Base-by-base conservation (phyloP, 2,329 filamentous ascomycete species). In the Trichoderma arundinaceum region DNA sequence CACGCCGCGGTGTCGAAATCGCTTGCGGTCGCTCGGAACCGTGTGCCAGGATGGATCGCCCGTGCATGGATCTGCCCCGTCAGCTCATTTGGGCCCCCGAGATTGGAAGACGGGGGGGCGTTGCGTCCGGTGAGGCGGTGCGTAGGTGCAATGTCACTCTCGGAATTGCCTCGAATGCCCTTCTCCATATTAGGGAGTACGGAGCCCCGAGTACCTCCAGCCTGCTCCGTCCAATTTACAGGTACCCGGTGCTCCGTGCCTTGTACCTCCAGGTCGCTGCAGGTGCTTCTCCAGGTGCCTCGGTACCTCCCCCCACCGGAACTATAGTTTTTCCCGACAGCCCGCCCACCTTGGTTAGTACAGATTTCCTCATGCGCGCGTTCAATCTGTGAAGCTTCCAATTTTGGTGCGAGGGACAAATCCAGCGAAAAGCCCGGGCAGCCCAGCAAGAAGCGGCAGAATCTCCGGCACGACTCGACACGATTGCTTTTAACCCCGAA, bases 31-130 rank as follows among this genome's bases (percentile, higher is more conserved):
- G 59, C 49, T 54, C 57, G 57, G 65, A 15, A 65, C 57, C 64
- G 61, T 54, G 57, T 65, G 64, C 64, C 52, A 66, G 65, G 65
- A 59, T 61, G 49, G 46, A 53, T 61, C 57, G 38, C 17, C 41
- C 57, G 41, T 61, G 64, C 64, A 66, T 66, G 64, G 57, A 66
- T 66, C 54, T 38, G 54, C 54, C 63, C 63, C 56, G 53, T 65
- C 38, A 65, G 63, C 63, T 66, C 64, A 66, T 66, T 66, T 66
- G 41, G 56, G 15, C 38, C 48, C 49, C 57, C 57, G 49, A 61
- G 57, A 66, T 61, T 61, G 57, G 51, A 66, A 28, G 49, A 35
- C 59, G 28, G 56, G 49, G 64, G 53, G 32, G 33, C 39, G 58
- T n/a, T 53, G 59, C 59, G 39, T 17, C n/a, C 19, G 35, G 44